Evolutionary conservation across 257 asterid species (phyloP).

Genomic region (Nyctanthes arbortristis): DNA sequence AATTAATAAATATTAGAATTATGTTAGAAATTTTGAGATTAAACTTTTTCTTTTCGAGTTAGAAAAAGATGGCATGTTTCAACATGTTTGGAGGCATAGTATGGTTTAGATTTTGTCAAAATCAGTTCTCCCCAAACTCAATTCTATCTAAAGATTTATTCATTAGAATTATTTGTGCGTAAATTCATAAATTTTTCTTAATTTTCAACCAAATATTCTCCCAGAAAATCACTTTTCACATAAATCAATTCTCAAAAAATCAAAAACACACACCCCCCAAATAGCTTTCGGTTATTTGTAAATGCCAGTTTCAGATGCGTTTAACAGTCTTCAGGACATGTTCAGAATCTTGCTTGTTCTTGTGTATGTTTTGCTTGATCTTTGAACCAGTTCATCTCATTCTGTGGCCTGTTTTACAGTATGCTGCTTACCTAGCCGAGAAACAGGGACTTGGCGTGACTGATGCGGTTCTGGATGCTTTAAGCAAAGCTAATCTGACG

Average conservation of each 20-base stretch:
- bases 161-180: too few species aligned
- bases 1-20: too few species aligned
- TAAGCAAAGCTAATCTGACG: conserved; percentile 51
- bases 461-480: conserved; percentile 57
- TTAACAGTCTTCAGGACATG: not conserved
- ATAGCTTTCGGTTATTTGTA: not conserved
- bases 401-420: conserved; percentile 40
- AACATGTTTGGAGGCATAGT: too few species aligned
- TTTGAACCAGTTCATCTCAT: conserved; percentile 1
- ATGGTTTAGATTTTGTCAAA: too few species aligned
- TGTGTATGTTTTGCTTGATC: conserved; percentile 3
- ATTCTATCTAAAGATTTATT: too few species aligned
- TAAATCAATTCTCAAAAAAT: not conserved
- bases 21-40: too few species aligned
- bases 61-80: too few species aligned
- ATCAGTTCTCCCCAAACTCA: too few species aligned
- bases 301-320: not conserved
- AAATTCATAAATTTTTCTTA: too few species aligned
- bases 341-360: not conserved
- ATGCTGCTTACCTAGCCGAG: conserved; percentile 74
- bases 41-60: too few species aligned
- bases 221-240: too few species aligned
- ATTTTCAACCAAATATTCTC: too few species aligned
- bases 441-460: conserved; percentile 66
- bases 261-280: not conserved